A percentile compares a stretch with the other conserved stretches of the same genome.
phyloP scores from a whole-genome alignment of 352 stramenopile genomes.

The Phytopythium vexans region DNA sequence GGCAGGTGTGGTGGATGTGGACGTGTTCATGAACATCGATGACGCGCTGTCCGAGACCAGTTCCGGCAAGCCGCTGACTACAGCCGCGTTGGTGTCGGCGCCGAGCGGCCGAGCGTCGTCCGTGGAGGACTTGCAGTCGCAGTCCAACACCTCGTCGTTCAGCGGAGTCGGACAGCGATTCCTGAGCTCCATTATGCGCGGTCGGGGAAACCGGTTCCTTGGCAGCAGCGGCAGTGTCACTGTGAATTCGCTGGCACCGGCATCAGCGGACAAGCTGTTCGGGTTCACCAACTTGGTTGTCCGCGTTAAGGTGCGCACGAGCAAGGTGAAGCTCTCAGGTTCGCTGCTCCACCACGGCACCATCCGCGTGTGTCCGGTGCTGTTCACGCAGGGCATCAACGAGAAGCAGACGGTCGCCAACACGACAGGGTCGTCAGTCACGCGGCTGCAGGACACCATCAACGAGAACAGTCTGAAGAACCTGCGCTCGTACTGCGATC shows the following conservation, averaged over 20 bases:
- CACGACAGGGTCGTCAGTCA: slow-evolving; percentile 79
- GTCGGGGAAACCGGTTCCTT: slow-evolving; percentile 57
- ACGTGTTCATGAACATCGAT: slow-evolving; percentile 77
- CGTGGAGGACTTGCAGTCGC: slow-evolving; percentile 20
- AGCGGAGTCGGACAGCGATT: slow-evolving; percentile 62
- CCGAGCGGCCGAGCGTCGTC: slow-evolving; percentile 11
- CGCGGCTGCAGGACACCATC: slow-evolving; percentile 76
- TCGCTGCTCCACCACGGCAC: slow-evolving; percentile 49
- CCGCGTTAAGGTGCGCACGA: slow-evolving; percentile 74
- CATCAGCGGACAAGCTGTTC: slow-evolving; percentile 54
- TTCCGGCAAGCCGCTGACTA: slow-evolving; percentile 9
- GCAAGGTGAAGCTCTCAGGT: slow-evolving; percentile 65
- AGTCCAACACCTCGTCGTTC: slow-evolving; percentile 54
- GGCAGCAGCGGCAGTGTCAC: slow-evolving; percentile 26
- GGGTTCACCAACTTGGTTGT: slow-evolving; percentile 74
- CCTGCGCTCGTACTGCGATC: slow-evolving; percentile 67
- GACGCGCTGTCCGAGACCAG: slow-evolving; percentile 54
- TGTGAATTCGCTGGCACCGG: slow-evolving; percentile 35
- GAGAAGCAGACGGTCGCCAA: slow-evolving; percentile 92
- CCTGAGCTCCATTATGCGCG: slow-evolving; percentile 69
- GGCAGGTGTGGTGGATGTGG: slow-evolving; percentile 73
- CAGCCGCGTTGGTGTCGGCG: neutral
- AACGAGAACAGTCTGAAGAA: slow-evolving; percentile 73
- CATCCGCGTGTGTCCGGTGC: slow-evolving; percentile 67
- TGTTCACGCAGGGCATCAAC: slow-evolving; percentile 91